These are phyloP conservation scores for Spiraea crenata DNA, from an alignment of 331 rosid species.

Conservation along the genomic window DNA sequence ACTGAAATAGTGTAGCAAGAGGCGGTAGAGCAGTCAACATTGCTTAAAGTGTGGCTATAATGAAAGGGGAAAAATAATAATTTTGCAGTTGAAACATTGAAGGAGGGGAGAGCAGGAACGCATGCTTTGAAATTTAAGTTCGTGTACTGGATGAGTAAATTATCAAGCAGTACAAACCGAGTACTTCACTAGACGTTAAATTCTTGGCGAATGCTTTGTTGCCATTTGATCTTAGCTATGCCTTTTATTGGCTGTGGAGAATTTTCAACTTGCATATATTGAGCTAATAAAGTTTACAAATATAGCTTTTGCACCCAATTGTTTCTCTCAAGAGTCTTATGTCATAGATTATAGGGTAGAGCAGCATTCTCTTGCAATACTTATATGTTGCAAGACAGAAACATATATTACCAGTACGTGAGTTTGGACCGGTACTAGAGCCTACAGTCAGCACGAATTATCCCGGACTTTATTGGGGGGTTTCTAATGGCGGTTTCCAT, in stretches of 20 bases:
- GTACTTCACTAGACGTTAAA: neutral
- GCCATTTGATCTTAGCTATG: neutral
- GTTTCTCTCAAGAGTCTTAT: no score
- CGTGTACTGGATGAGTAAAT: slow-evolving; percentile 9
- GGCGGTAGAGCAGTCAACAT: neutral
- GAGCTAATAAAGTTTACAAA: no score
- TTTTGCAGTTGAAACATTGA: neutral
- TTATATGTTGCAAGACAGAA: no score
- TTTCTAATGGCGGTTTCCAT: no score
- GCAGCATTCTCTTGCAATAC: no score
- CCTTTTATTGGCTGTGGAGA: neutral
- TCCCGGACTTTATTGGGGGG: no score
- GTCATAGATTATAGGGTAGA: no score
- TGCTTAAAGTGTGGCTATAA: neutral
- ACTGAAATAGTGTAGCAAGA: neutral
- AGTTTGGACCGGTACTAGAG: no score
- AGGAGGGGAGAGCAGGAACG: neutral
- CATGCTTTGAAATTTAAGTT: slow-evolving; percentile 2
- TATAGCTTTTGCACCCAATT: no score
- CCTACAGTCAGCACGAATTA: no score
- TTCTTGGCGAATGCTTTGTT: neutral
- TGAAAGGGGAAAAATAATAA: neutral
- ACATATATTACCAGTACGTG: no score
- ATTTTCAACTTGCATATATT: neutral
- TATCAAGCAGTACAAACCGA: slow-evolving; percentile 12